phyloP scores from a whole-genome alignment of 768 basidiomycete genomes.

The Mycena maculata region DNA sequence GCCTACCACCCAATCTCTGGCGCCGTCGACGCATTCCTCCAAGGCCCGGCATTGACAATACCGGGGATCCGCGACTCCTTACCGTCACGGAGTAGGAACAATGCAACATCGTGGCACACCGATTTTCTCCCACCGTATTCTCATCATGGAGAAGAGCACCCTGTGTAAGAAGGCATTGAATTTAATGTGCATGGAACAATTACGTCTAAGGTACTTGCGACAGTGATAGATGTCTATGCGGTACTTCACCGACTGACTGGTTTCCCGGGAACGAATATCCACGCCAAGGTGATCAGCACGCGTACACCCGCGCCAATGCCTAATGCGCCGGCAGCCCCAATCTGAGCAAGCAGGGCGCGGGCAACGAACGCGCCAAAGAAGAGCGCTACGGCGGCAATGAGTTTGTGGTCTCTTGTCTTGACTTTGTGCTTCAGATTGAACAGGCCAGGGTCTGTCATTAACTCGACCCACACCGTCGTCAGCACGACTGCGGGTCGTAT shows the following conservation, averaged over 20 bases:
- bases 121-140: too few species aligned
- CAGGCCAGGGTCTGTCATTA: conserved; percentile 83
- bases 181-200: too few species aligned
- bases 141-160: too few species aligned
- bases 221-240: too few species aligned
- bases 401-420: conserved; percentile 74
- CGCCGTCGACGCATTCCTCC: too few species aligned
- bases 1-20: too few species aligned
- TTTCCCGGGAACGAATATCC: conserved; percentile 72
- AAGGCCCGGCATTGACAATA: too few species aligned
- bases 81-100: too few species aligned
- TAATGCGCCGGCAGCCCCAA: conserved; percentile 72
- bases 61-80: too few species aligned
- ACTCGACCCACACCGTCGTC: conserved; percentile 91
- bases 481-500: conserved; percentile 70
- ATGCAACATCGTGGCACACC: too few species aligned
- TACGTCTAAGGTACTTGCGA: too few species aligned
- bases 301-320: conserved; percentile 75
- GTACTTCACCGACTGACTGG: conserved; percentile 2
- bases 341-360: conserved; percentile 66
- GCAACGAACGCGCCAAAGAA: conserved; percentile 82
- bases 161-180: too few species aligned
- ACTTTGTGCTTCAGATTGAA: conserved; percentile 67
- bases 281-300: conserved; percentile 68
- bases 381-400: conserved; percentile 72